Base-by-base conservation (phyloP, 1,139 yeast species). In the Geotrichum klebahnii region DNA sequence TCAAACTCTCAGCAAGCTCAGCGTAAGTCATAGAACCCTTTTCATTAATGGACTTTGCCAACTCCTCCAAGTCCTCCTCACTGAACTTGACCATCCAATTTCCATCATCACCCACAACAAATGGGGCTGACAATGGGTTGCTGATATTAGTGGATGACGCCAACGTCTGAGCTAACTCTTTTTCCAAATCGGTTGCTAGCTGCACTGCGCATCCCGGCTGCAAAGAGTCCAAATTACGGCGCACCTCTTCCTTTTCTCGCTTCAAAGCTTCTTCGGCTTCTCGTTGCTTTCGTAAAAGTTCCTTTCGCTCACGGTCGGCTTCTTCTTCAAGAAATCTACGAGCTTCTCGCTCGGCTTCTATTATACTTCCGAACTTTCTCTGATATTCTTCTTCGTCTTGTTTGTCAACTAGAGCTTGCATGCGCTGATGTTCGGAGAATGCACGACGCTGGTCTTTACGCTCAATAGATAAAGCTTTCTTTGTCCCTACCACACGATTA, bases 381-480 rank as follows among this genome's bases (percentile, higher is more conserved):
- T 53, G 53, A 28, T 29, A 47, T 28, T 53, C 45, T 20, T 55
- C 54, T 23, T 53, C 48, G 5, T 53, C 56, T 9, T 46, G 49
- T 19, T 44, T 40, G 23, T 47, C 48, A 24, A 51, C 42, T 19
- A 48, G 20, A 4, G 53, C 46, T 42, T 44, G 42, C 24, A 45
- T 48, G 28, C 58, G 50, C 6, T 44, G 34, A 33, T 51, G 49
- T 26, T 55, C 58, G 39, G 35, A 29, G 41, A 51, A 55, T 14
- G 53, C 52, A n/a, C 55, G 44, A 16, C 46, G 40, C 44, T 53
- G 55, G 20, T 55, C 58, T 22, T 46, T 48, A 6, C 49, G 43
- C 17, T 53, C 55, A 6, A 55, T 37, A 1, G 57, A 53, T 41
- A 48, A 51, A 23, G 58, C 50, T 33, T 55, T 55, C 33, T 55